Base-by-base conservation (phyloP, 1,139 yeast genomes). In the Zhuliangozyma blackwelliae region DNA sequence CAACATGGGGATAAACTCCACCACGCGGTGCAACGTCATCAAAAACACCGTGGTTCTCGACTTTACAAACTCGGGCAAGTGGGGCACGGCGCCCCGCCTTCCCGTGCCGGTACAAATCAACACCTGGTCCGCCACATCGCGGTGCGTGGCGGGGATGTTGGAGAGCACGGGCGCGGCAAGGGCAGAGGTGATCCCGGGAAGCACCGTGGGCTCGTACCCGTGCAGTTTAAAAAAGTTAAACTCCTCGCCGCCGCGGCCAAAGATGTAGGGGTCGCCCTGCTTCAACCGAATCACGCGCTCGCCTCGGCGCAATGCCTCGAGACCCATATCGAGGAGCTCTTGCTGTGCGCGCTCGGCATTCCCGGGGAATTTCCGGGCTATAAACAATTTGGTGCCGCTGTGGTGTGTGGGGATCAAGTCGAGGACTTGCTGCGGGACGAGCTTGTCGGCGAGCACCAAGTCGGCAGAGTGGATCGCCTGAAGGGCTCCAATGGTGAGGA, bases 221-320 rank as follows among this genome's bases (percentile, higher is more conserved):
- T 82, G 76, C 11, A 64, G 51, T 25, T 69, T 55, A 59, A 90
- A 92, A 56, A 68, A 89, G 12, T 76, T 54, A 53, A 60, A 87
- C 55, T 92, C 98, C 61, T 92, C 97, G 27, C 96, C 97, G 28
- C 98, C 98, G 46, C 98, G 79, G 5, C 98, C 98, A 57, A 88
- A 92, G 26, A 92, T 86, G 60, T 88, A 92, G 5, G 98, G 97
- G 57, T 92, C 98, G 30, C 98, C 98, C 63, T 92, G 98, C 57
- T 92, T 92, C 46, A 92, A 71, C 39, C 98, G 71, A 3, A 92
- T 94, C 1, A 92, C 97, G 42, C 77, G 78, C 48, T 78, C 72
- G 11, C 96, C 96, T 38, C 72, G 62, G 28, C 65, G 44, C 27
- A 88, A 57, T 0, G 82, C 83, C 28, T 71, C 73, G 19, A 90